Evolutionary conservation across 768 basidiomycete genomes (phyloP), one percentile per base, ranked within the genome.

Genomic region (Mrakia frigida): DNA sequence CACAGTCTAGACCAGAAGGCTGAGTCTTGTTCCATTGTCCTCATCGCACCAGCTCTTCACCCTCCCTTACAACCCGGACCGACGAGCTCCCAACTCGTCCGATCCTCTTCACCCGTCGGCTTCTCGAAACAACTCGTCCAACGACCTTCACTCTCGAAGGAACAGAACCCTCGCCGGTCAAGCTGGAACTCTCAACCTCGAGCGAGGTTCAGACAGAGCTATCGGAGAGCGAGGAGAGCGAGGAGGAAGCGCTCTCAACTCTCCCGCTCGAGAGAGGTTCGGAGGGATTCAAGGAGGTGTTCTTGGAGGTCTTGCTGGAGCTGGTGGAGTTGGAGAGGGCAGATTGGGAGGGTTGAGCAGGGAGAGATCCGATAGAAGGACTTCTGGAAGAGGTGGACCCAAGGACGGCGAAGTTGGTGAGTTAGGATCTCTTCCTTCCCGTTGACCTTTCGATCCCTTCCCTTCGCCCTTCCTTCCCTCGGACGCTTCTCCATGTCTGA

Each of bases 241-340:
- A 23, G 56, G 56, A 56, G 69, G 74, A 43, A 25, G 25, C 70
- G 56, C 73, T 37, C 69, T 74, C n/a, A 78, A 78, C 50, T 74
- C 72, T 23, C 77, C 77, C 33, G 73, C 56, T 21, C 52, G 73
- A 6, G 77, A 78, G 56, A 50, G 77, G 43, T 78, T 78, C 68
- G 73, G 77, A 21, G 77, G 77, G 14, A 78, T 78, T 35, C 73
- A 74, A 37, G 73, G 73, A 13, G 77, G 77, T 33, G 77, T 74
- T 10, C 77, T 78, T 31, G 77, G 77, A 52, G 73, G 73, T 11
- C 73, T 78, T 31, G 77, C 35, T 56, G 74, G 74, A 31, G 77
- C 35, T 56, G 74, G 74, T 33, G 67, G 63, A n/a, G 23, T 46
- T 18, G 67, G 69, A 41, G 73, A 74, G 21, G 73, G 73, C 5